These are phyloP conservation scores for Sequoiadendron giganteum DNA, from an alignment of 75 land plant species.

Conservation along the genomic window DNA sequence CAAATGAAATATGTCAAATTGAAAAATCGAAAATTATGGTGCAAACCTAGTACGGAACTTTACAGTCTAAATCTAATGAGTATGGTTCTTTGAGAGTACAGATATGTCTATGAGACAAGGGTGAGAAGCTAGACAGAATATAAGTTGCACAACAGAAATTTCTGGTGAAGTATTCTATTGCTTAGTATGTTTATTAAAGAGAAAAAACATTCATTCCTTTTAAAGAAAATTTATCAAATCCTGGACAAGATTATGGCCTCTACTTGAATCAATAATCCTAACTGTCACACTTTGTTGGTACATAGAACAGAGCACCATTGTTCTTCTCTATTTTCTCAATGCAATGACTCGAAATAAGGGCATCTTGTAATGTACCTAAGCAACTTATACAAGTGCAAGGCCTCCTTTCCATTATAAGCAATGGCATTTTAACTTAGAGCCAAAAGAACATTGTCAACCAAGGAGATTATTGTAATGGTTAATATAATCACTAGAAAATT, in stretches of 20 bases:
- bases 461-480: neutral
- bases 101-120: too few relatives aligned
- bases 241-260: neutral
- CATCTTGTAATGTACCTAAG: neutral
- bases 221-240: too few relatives aligned
- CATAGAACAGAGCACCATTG: neutral
- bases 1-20: too few relatives aligned
- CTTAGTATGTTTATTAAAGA: neutral
- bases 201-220: neutral
- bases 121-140: too few relatives aligned
- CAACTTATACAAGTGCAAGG: neutral
- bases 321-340: neutral
- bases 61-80: too few relatives aligned
- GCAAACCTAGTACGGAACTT: too few relatives aligned
- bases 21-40: too few relatives aligned
- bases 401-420: neutral
- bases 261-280: neutral
- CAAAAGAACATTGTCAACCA: neutral
- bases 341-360: neutral
- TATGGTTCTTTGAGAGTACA: too few relatives aligned
- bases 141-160: too few relatives aligned
- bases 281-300: neutral
- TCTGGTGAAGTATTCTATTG: too few relatives aligned
- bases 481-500: neutral
- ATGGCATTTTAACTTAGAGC: neutral